Base-by-base conservation (phyloP, 2,329 filamentous ascomycete species). In the Hypoxylon sp. region DNA sequence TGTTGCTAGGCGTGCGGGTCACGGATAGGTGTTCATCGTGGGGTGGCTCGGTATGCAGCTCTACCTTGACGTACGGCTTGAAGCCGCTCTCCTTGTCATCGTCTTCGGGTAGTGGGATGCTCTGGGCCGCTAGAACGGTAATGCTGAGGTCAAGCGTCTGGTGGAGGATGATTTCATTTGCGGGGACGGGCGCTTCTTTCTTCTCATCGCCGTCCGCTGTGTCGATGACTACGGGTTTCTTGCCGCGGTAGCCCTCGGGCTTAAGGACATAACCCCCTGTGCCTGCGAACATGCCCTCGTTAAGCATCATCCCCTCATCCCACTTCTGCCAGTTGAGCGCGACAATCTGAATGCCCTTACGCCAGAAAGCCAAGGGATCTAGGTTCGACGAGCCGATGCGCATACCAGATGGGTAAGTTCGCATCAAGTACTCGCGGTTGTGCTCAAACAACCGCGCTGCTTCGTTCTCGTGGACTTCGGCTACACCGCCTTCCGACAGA, bases 271-370 rank as follows among this genome's bases (percentile, higher is more conserved):
- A 98, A 22, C 95, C 95, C n/a, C 86, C 86, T 0, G 92, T 93
- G 10, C 91, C 92, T 1, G 89, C 87, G 80, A 97, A 97, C 93
- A 97, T 96, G 73, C 89, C 95, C 77, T 96, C 91, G 77, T 98
- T 98, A 13, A 97, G 86, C 95, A 98, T 98, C 91, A 97, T 97
- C 33, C 93, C 94, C 73, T 93, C 91, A 76, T 98, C 94, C 79
- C 92, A 90, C 68, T 90, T 91, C 80, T 98, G 95, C 93, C 95
- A 98, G 81, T 98, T 98, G 68, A 98, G 84, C 0, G 95, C 95
- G 1, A 97, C 94, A 73, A 98, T 91, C 80, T 98, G 95, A 2
- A 97, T 91, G 13, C 95, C 95, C 71, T 93, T 91, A 33, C 93
- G 88, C 95, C 95, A 98, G 80, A 95, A 96, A 2, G 91, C 86